phyloP scores from a whole-genome alignment of 169 alveolate genomes.

The Plasmodium billcollinsi region DNA sequence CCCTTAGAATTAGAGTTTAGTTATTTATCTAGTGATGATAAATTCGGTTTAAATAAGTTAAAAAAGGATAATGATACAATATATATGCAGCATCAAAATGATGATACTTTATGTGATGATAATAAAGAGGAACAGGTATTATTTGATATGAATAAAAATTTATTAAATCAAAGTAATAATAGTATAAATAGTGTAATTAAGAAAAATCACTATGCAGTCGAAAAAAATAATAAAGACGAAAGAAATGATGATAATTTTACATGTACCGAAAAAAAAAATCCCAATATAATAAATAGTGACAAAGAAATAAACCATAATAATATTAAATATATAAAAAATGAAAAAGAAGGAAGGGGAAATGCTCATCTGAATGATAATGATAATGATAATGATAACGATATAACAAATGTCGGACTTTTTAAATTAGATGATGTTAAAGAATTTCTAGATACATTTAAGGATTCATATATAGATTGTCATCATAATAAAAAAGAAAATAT shows the following conservation, averaged over 20 bases:
- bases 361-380: background rate
- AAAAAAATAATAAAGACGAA: background rate
- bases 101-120: background rate
- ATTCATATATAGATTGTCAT: background rate
- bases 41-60: too few relatives aligned
- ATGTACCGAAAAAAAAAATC: background rate
- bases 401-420: background rate
- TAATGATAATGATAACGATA: background rate
- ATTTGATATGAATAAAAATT: background rate
- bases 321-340: background rate
- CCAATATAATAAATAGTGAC: background rate
- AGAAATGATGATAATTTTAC: background rate
- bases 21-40: background rate
- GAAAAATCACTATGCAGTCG: background rate
- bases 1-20: constrained; percentile 21
- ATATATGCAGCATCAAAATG: background rate
- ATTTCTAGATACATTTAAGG: constrained; percentile 24
- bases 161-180: background rate
- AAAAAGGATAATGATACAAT: background rate
- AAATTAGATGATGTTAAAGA: constrained; percentile 2
- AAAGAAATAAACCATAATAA: background rate
- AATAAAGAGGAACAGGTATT: background rate
- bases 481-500: background rate
- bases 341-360: too few relatives aligned
- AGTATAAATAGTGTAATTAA: background rate